Base-by-base conservation (phyloP, 495 filamentous ascomycete genomes). In the Aspergillus incahuasiensis region DNA sequence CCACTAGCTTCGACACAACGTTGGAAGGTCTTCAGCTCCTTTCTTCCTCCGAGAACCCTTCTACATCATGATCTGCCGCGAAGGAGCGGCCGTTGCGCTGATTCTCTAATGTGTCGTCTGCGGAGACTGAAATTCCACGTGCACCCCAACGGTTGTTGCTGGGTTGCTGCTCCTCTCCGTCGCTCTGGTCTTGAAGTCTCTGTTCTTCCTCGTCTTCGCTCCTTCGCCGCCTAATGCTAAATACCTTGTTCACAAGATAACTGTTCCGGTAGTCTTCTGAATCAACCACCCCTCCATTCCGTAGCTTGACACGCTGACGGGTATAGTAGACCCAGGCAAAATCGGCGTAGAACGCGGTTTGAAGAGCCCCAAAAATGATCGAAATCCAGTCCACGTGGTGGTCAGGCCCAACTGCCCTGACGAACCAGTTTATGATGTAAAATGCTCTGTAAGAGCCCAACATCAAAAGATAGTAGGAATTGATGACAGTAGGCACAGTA, bases 321-420 rank as follows among this genome's bases (percentile, higher is more conserved):
- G 86, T 86, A 74, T 87, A 96, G 75, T 98, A 98, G 0, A 98
- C 90, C 91, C 92, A 97, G 21, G 88, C 90, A 66, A 98, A 98
- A 68, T 98, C 95, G 59, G 91, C 65, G 67, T 97, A 97, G 49
- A 97, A 82, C 1, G 85, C 83, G 0, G 92, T 97, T 73, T 98
- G 95, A 22, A 97, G 74, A 57, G 95, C 73, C 35, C 92, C 94
- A 68, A 95, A 97, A 48, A 94, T 76, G 55, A 91, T 78, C 9
- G 85, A 79, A 28, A 92, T 78, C n/a, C 81, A 79, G 59, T 94
- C 89, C 58, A 83, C 82, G 48, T 76, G 70, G n/a, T 74, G 65
- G 54, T 83, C 81, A 12, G 74, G 68, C 52, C 82, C 79, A 16
- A 85, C 68, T 41, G 77, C 79, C 3, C 88, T 85, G 18, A 82